Conservation (phyloP, 208 protist genomes). For the Trichomonas tenax region DNA sequence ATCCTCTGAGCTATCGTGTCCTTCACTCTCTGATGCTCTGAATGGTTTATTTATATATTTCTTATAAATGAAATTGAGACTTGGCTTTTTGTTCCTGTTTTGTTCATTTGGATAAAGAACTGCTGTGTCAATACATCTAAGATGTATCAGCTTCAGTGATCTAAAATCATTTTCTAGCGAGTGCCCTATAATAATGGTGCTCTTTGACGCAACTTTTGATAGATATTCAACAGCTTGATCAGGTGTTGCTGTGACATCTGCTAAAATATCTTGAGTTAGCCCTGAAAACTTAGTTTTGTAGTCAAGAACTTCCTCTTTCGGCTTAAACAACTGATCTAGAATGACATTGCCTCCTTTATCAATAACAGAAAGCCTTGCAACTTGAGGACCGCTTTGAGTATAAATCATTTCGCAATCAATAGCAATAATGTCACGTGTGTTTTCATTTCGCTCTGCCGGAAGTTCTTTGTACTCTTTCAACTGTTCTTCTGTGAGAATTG, state of each 20-base stretch:
- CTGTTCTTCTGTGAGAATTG: not conserved
- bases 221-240: not conserved
- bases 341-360: not conserved
- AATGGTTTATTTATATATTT: not conserved
- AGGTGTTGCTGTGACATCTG: not conserved
- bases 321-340: not conserved
- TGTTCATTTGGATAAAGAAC: not conserved
- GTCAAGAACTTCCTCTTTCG: not conserved
- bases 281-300: not conserved
- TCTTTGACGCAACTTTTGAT: not conserved
- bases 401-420: slow-evolving; percentile 4
- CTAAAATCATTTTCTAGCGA: not conserved
- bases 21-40: not conserved
- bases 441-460: not conserved
- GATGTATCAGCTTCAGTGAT: not conserved
- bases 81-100: not conserved
- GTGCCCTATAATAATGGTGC: not conserved
- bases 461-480: not conserved
- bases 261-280: not conserved
- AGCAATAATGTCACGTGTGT: not conserved
- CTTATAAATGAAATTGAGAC: not conserved
- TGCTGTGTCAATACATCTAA: not conserved
- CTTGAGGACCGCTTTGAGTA: not conserved
- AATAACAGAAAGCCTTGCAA: not conserved
- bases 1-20: not conserved